Evolutionary conservation across 768 basidiomycete species (phyloP).

Genomic region (Termitomyces sp.): DNA sequence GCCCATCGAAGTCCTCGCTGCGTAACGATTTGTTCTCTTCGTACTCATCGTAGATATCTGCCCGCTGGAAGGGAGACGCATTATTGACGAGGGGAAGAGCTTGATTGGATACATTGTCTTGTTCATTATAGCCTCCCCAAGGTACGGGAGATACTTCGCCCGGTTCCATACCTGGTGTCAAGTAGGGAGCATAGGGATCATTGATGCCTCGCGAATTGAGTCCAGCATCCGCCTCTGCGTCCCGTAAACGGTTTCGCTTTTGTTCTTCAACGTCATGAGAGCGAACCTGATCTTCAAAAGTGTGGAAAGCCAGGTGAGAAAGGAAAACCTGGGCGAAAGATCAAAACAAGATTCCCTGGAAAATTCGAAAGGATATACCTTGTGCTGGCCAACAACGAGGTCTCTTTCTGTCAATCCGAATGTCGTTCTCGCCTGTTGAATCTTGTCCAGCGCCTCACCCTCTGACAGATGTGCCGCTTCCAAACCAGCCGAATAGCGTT

Average conservation of each 20-base stretch:
- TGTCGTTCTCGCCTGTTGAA: constrained; percentile 55
- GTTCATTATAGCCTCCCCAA: constrained; percentile 46
- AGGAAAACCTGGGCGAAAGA: constrained; percentile 70
- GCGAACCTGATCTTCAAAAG: constrained; percentile 84
- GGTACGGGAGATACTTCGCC: constrained; percentile 27
- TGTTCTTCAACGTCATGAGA: constrained; percentile 83
- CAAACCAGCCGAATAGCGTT: constrained; percentile 75
- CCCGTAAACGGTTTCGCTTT: constrained; percentile 74
- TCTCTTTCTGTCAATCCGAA: constrained; percentile 65
- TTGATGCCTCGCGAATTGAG: constrained; percentile 50
- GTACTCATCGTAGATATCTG: constrained; percentile 71
- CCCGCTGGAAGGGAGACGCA: constrained; percentile 80
- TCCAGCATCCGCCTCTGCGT: constrained; percentile 72
- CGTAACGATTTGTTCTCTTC: constrained; percentile 72
- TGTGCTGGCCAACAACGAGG: constrained; percentile 77
- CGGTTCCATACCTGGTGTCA: constrained; percentile 44
- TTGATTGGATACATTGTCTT: constrained; percentile 60
- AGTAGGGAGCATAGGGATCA: constrained; percentile 82
- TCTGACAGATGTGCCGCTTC: constrained; percentile 52
- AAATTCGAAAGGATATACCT: constrained; percentile 46
- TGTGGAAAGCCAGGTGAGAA: constrained; percentile 80
- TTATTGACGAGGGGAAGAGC: constrained; percentile 82
- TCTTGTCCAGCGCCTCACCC: constrained; percentile 56
- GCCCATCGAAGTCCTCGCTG: constrained; percentile 78
- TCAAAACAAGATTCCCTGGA: neutral